A percentile compares a stretch with the other conserved stretches of the same genome.
Evolutionary conservation across 345 rosid species (phyloP).

Genomic region (Erysimum cheiranthoides): DNA sequence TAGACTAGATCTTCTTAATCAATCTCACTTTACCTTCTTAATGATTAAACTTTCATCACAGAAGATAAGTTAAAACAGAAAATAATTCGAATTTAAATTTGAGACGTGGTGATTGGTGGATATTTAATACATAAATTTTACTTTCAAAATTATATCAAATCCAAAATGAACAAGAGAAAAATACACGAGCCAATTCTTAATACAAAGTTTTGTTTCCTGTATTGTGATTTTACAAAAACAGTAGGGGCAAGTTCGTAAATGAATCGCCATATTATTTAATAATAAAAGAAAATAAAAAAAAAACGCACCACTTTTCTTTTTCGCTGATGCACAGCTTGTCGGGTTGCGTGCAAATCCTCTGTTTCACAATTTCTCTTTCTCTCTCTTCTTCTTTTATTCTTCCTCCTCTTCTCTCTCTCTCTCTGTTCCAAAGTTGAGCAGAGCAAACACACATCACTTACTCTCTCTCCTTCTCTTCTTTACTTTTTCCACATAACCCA

Average conservation of each 20-base stretch:
- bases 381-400: slow-evolving; percentile 22
- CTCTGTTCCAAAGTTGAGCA: slow-evolving; percentile 49
- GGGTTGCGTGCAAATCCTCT: slow-evolving; percentile 77
- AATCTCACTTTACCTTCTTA: background rate
- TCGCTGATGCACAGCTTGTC: slow-evolving; percentile 60
- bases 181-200: too few relatives aligned
- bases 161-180: too few relatives aligned
- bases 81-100: too few relatives aligned
- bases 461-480: slow-evolving; percentile 38
- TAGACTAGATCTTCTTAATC: background rate
- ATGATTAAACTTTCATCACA: slow-evolving; percentile 3
- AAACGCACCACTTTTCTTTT: slow-evolving; percentile 47
- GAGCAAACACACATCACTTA: slow-evolving; percentile 52
- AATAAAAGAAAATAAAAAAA: background rate
- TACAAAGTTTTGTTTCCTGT: slow-evolving; percentile 14
- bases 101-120: too few relatives aligned
- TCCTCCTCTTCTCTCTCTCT: background rate
- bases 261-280: slow-evolving; percentile 10
- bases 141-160: too few relatives aligned
- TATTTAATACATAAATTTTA: too few relatives aligned
- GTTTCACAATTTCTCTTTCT: slow-evolving; percentile 35
- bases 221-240: slow-evolving; percentile 52
- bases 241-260: slow-evolving; percentile 65
- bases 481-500: slow-evolving; percentile 43
- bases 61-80: too few relatives aligned